Conservation (phyloP, 139 green algal species). For the Chlamydomonas asymmetrica region DNA sequence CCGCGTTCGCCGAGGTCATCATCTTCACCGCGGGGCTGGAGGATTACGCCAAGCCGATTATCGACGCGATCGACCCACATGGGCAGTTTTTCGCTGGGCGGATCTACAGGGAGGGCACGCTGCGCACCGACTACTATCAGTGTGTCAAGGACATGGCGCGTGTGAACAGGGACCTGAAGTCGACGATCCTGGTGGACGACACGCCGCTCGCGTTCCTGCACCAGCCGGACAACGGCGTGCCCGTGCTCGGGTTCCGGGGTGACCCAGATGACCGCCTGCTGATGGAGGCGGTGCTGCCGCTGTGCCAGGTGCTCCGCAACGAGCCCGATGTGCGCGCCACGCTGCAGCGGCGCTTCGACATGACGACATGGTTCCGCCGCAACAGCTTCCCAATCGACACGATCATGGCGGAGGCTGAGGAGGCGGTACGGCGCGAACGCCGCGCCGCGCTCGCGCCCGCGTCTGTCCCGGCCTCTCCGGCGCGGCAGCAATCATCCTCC, state of each 20-base stretch:
- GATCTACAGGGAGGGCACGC: conserved; percentile 60
- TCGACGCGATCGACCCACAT: conserved; percentile 70
- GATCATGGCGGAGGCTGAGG: conserved; percentile 2
- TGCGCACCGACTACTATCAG: conserved; percentile 66
- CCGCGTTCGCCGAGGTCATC: conserved; percentile 72
- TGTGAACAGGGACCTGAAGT: conserved; percentile 34
- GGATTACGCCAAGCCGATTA: conserved; percentile 85
- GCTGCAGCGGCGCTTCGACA: conserved; percentile 78
- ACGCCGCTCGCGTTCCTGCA: conserved; percentile 86
- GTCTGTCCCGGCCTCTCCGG: no score
- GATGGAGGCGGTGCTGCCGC: conserved; percentile 77
- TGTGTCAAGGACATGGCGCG: conserved; percentile 88
- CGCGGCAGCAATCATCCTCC: no score
- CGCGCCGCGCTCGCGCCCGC: no score
- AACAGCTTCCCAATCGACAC: conserved; percentile 46
- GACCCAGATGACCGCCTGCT: conserved; percentile 81
- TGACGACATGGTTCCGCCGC: conserved; percentile 67
- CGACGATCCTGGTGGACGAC: conserved; percentile 89
- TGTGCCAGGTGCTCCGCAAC: conserved; percentile 57
- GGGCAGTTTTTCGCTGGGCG: conserved; percentile 40
- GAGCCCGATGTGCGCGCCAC: conserved; percentile 60
- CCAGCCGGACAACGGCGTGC: conserved; percentile 88
- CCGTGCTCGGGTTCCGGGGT: conserved; percentile 79
- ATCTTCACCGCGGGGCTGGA: conserved; percentile 89
- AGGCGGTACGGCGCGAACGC: not conserved